A percentile compares a stretch with the other conserved stretches of the same genome.
These are phyloP conservation scores for Colletotrichum eleusines DNA, from an alignment of 2,329 filamentous ascomycete species.

Conservation along the genomic window DNA sequence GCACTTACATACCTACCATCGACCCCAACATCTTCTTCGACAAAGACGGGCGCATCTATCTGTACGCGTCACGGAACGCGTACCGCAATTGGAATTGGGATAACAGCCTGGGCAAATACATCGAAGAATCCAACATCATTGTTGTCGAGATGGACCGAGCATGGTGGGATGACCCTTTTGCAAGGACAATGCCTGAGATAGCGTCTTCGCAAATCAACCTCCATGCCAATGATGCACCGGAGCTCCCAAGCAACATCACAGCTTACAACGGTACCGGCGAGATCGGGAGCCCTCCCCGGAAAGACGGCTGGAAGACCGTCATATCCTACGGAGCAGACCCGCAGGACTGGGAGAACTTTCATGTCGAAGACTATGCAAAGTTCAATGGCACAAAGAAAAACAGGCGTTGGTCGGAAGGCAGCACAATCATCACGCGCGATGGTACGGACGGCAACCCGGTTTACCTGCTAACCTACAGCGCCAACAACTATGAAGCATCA, in stretches of 20 bases:
- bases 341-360: constrained; percentile 53
- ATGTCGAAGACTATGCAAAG: constrained; percentile 50
- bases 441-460: constrained; percentile 45
- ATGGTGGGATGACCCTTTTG: constrained; percentile 53
- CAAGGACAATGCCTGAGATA: constrained; percentile 52
- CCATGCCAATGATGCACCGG: constrained; percentile 46
- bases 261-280: constrained; percentile 52
- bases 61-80: constrained; percentile 52
- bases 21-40: constrained; percentile 43
- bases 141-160: constrained; percentile 50
- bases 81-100: constrained; percentile 56
- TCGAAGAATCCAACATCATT: constrained; percentile 54
- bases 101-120: constrained; percentile 49
- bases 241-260: constrained; percentile 48
- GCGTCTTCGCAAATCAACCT: constrained; percentile 47
- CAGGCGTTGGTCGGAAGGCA: constrained; percentile 53
- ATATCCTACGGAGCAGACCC: constrained; percentile 52
- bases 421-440: constrained; percentile 47
- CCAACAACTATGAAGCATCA: constrained; percentile 53
- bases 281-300: constrained; percentile 50
- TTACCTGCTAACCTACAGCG: constrained; percentile 50
- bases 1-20: constrained; percentile 52
- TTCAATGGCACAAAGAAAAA: constrained; percentile 53
- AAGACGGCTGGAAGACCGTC: constrained; percentile 53
- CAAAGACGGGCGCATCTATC: constrained; percentile 39